Evolutionary conservation across 257 asterid species (phyloP), one percentile per base, ranked within the genome.

Genomic region (Haberlea rhodopensis): DNA sequence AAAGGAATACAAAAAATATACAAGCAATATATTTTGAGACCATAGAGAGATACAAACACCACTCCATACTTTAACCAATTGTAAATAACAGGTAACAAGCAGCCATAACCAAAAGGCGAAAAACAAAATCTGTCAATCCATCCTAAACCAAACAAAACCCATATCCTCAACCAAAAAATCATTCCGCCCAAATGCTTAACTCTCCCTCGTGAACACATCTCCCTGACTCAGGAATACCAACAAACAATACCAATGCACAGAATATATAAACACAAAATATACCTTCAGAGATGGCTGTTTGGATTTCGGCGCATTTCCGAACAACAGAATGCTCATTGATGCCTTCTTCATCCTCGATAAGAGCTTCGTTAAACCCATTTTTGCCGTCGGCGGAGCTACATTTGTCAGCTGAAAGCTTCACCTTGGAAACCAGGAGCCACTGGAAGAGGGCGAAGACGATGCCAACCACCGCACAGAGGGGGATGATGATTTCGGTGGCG

Each of bases 71-170:
- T 43, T 15, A 43, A 43, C 0, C 51, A 49, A 25, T 26, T 46
- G 67, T 8, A 26, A n/a, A 49, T 8, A 59, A 22, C 48, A 51
- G 60, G 26, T 16, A 8, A 45, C 29, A 56, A 49, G 9, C 43
- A 6, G 60, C 15, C n/a, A n/a, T n/a, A n/a, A n/a, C n/a, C n/a
- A n/a, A n/a, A n/a, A n/a, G n/a, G n/a, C n/a, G n/a, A n/a, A n/a
- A n/a, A n/a, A n/a, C n/a, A n/a, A 62, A 21, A 69, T 53, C 54
- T 43, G 55, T 13, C 70, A 6, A 31, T 18, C 52, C n/a, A 23
- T 13, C 60, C 23, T 16, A 45, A 43, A 45, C 20, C 53, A 56
- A 63, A 20, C 16, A 23, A 46, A 37, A 62, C 21, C 58, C 68
- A 63, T 22, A 21, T 29, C 53, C 27, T 13, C 19, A 51, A 21